Evolutionary conservation across 148 eudicot genomes (phyloP).

Genomic region (Vaccinium corymbosum): DNA sequence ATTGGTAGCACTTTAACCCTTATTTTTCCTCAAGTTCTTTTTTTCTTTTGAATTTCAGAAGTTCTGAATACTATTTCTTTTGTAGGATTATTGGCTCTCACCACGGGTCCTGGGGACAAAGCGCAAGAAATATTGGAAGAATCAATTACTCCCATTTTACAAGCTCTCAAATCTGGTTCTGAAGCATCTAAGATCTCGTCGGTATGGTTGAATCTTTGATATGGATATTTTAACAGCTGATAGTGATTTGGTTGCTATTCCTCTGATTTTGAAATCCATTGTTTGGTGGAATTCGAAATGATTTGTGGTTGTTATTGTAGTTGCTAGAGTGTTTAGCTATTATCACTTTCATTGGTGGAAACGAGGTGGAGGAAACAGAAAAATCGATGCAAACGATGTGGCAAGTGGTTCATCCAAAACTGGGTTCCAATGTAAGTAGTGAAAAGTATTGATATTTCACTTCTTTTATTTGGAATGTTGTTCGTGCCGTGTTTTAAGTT

Average conservation of each 20-base stretch:
- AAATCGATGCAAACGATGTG: constrained; percentile 84
- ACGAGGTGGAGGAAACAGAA: constrained; percentile 72
- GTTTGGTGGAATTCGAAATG: background rate
- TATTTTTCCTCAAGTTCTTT: background rate
- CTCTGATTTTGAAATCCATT: background rate
- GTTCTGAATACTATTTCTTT: constrained; percentile 8
- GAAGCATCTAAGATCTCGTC: constrained; percentile 64
- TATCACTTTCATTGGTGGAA: constrained; percentile 74
- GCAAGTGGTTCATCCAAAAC: constrained; percentile 88
- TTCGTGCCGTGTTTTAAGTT: background rate
- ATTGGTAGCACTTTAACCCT: constrained; percentile 24
- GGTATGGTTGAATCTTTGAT: constrained; percentile 35
- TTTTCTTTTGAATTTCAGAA: background rate
- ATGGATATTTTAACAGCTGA: background rate
- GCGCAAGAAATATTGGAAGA: constrained; percentile 82
- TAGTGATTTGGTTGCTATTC: background rate
- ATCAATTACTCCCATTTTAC: constrained; percentile 53
- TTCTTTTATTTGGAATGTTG: background rate
- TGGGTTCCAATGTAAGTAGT: constrained; percentile 68
- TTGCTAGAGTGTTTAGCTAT: constrained; percentile 81
- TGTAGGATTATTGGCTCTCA: constrained; percentile 80
- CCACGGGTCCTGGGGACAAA: constrained; percentile 65
- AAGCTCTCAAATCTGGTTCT: constrained; percentile 65
- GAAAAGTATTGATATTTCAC: constrained; percentile 16
- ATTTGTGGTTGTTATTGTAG: constrained; percentile 33